Evolutionary conservation across 257 asterid genomes (phyloP).

Genomic region (Catharanthus roseus): DNA sequence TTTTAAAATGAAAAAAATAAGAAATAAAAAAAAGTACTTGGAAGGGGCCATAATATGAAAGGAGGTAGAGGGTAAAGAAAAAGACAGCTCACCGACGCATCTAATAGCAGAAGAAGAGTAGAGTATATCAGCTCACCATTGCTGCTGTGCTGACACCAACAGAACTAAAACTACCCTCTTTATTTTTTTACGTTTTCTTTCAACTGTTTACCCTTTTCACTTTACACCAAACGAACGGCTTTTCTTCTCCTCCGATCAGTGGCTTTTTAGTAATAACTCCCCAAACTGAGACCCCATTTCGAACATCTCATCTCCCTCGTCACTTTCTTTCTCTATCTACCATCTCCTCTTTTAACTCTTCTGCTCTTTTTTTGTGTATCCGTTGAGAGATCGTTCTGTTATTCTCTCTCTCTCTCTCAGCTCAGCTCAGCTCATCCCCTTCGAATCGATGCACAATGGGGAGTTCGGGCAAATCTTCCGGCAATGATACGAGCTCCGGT

Average conservation of each 20-base stretch:
- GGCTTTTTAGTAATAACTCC: neutral
- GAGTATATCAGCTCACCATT: too few species aligned
- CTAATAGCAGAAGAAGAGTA: neutral
- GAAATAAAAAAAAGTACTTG: too few species aligned
- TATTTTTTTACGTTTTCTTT: neutral
- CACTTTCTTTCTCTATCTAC: neutral
- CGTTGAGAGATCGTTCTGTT: slow-evolving; percentile 3
- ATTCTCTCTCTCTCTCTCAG: neutral
- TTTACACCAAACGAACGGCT: neutral
- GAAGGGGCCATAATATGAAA: too few species aligned
- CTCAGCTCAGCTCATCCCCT: slow-evolving; percentile 19
- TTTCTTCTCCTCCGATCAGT: neutral
- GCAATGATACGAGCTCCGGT: slow-evolving; percentile 24
- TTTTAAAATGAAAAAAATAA: too few species aligned
- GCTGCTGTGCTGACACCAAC: too few species aligned
- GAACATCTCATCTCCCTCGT: neutral
- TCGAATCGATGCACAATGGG: slow-evolving; percentile 10
- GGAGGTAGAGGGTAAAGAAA: neutral
- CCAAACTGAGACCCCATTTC: neutral
- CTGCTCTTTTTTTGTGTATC: slow-evolving; percentile 6
- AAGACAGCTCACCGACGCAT: neutral
- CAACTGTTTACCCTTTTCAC: neutral
- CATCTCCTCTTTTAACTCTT: neutral
- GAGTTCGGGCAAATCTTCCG: slow-evolving; percentile 19
- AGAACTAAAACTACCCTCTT: neutral